Percentiles rank a stretch among this genome's conserved stretches.
Conservation (phyloP, 2,329 filamentous ascomycete species). For the Clarireedia paspali region DNA sequence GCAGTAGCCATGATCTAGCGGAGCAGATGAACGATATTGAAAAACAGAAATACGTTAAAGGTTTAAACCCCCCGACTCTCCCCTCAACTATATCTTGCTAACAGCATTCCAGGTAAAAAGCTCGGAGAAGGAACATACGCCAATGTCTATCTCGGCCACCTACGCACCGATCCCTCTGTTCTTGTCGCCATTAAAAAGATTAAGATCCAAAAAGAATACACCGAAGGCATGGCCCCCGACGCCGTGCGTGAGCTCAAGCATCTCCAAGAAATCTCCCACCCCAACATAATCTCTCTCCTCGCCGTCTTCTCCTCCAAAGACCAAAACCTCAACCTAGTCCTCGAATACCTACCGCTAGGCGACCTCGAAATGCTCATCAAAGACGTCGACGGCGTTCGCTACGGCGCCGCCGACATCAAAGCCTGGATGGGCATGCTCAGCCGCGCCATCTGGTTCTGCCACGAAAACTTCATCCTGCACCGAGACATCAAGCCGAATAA, state of each 20-base stretch:
- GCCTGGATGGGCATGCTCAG: constrained; percentile 98
- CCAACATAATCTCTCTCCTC: constrained; percentile 89
- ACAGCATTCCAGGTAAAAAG: constrained; percentile 58
- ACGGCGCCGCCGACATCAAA: constrained; percentile 87
- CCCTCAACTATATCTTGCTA: constrained; percentile 1
- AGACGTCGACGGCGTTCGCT: constrained; percentile 69
- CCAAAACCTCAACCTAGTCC: constrained; percentile 91
- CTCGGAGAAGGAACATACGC: constrained; percentile 96
- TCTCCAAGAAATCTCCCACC: constrained; percentile 86
- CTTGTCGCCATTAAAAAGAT: constrained; percentile 92
- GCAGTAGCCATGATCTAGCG: constrained; percentile 47
- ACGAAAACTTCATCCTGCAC: constrained; percentile 88
- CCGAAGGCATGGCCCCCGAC: constrained; percentile 88
- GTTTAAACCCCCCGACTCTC: constrained; percentile 32
- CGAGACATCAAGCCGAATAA: constrained; percentile 99
- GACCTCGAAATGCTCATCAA: constrained; percentile 93
- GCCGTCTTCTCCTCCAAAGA: constrained; percentile 94
- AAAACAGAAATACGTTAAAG: constrained; percentile 85
- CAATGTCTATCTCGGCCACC: constrained; percentile 83
- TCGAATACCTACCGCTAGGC: constrained; percentile 89
- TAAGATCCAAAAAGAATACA: constrained; percentile 78
- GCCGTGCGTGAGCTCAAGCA: constrained; percentile 94
- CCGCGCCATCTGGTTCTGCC: constrained; percentile 91
- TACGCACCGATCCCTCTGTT: constrained; percentile 61
- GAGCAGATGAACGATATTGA: constrained; percentile 77